Conservation (phyloP, 768 basidiomycete genomes). For the Neoboletus subvelutipes region DNA sequence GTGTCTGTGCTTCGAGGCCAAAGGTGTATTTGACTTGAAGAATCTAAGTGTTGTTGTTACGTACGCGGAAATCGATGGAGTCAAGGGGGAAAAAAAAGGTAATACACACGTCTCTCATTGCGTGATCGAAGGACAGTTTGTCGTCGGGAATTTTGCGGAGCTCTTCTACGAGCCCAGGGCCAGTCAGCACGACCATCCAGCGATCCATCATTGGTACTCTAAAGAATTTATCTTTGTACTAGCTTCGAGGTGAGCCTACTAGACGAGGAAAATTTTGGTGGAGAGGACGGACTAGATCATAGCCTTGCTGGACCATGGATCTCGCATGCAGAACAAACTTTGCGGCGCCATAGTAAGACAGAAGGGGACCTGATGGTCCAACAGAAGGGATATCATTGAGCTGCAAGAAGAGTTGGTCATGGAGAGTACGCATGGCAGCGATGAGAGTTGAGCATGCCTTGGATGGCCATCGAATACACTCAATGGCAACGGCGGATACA, state of each 20-base stretch:
- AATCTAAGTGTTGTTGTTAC: constrained; percentile 29
- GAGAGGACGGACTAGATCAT: constrained; percentile 29
- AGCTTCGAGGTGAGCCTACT: constrained; percentile 16
- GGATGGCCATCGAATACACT: constrained; percentile 24
- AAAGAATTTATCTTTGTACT: constrained; percentile 39
- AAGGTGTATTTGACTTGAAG: constrained; percentile 40
- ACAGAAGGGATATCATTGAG: constrained; percentile 36
- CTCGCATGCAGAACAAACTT: constrained; percentile 33
- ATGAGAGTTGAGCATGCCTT: constrained; percentile 20
- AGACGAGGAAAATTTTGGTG: neutral
- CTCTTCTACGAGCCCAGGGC: constrained; percentile 47
- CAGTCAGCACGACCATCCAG: constrained; percentile 48
- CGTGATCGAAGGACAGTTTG: constrained; percentile 42
- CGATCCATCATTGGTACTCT: constrained; percentile 43
- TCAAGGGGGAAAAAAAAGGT: constrained; percentile 2
- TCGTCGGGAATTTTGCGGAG: constrained; percentile 48
- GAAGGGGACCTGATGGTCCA: constrained; percentile 34
- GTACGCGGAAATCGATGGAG: constrained; percentile 12
- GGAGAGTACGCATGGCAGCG: neutral
- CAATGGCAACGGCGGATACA: constrained; percentile 9
- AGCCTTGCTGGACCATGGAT: constrained; percentile 37
- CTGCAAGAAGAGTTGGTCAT: constrained; percentile 15
- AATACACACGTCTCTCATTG: constrained; percentile 38
- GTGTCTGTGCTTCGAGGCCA: constrained; percentile 32
- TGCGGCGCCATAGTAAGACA: constrained; percentile 34